A percentile compares a stretch with the other conserved stretches of the same genome.
Conservation (phyloP, 192 early-diverging fungal species). For the Haplosporangium gracile region DNA sequence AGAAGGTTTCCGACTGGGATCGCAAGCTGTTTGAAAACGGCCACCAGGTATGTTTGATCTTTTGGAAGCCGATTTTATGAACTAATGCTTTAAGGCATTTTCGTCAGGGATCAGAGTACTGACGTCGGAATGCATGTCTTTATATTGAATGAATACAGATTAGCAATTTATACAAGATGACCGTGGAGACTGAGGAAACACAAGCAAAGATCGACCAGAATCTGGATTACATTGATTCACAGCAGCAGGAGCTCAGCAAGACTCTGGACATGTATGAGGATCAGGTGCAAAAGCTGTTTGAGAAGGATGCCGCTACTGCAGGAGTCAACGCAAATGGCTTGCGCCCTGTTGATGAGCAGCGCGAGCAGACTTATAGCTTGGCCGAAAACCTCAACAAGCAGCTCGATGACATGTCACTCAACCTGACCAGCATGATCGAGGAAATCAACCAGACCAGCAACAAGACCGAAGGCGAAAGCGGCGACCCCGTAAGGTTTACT, state of each 20-base stretch:
- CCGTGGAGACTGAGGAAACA: constrained; percentile 77
- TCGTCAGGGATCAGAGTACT: not conserved
- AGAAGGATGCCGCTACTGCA: constrained; percentile 57
- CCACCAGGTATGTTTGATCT: constrained; percentile 65
- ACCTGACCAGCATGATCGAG: constrained; percentile 84
- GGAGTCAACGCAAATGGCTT: constrained; percentile 58
- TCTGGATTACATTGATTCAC: constrained; percentile 88
- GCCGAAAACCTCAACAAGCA: constrained; percentile 90
- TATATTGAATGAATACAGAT: constrained; percentile 60
- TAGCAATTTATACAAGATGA: constrained; percentile 78
- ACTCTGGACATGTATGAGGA: constrained; percentile 87
- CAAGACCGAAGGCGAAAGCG: constrained; percentile 47
- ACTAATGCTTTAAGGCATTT: too few species aligned
- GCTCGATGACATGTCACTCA: constrained; percentile 87
- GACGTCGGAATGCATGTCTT: not conserved
- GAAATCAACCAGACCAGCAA: constrained; percentile 82
- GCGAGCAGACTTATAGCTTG: constrained; percentile 86
- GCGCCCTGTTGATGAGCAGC: constrained; percentile 84
- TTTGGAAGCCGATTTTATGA: not conserved
- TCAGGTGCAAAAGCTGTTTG: constrained; percentile 67
- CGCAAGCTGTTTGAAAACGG: constrained; percentile 87
- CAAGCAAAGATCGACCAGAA: constrained; percentile 88
- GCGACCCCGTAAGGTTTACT: constrained; percentile 44
- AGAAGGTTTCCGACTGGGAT: constrained; percentile 90
- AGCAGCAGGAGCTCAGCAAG: constrained; percentile 85